Percentiles rank a stretch among this genome's conserved stretches.
These are phyloP conservation scores for Jackrogersella minutella DNA, from an alignment of 495 filamentous ascomycete genomes.

Conservation along the genomic window DNA sequence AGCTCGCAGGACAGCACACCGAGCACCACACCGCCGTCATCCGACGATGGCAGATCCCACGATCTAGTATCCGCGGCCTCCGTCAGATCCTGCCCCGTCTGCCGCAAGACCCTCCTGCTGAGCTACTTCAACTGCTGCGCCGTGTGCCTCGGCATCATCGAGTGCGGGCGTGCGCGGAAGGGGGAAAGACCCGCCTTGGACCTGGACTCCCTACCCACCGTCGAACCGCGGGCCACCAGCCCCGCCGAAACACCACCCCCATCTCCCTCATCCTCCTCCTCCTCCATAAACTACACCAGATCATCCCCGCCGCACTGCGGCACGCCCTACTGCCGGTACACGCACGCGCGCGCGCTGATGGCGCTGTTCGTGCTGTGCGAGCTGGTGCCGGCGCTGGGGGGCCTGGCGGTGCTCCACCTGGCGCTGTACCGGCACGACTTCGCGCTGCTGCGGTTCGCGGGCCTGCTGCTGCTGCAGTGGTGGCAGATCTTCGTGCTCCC, in stretches of 20 bases:
- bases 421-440: constrained; percentile 34
- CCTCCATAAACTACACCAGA: neutral
- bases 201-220: neutral
- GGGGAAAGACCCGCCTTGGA: neutral
- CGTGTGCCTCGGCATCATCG: constrained; percentile 24
- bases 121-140: constrained; percentile 43
- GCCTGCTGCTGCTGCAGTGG: constrained; percentile 29
- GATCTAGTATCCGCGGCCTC: neutral
- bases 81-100: constrained; percentile 48
- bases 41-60: neutral
- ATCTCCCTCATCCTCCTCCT: constrained; percentile 1
- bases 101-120: constrained; percentile 35
- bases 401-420: constrained; percentile 10
- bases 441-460: constrained; percentile 26
- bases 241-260: neutral
- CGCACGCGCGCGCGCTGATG: constrained; percentile 26
- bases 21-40: neutral
- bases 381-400: constrained; percentile 4
- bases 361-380: constrained; percentile 26
- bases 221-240: too few relatives aligned
- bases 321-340: constrained; percentile 25
- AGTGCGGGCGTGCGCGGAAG: neutral
- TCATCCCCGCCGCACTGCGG: constrained; percentile 9
- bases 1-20: neutral
- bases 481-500: constrained; percentile 39